Conservation (phyloP, 148 eudicot species). For the Diospyros lotus region DNA sequence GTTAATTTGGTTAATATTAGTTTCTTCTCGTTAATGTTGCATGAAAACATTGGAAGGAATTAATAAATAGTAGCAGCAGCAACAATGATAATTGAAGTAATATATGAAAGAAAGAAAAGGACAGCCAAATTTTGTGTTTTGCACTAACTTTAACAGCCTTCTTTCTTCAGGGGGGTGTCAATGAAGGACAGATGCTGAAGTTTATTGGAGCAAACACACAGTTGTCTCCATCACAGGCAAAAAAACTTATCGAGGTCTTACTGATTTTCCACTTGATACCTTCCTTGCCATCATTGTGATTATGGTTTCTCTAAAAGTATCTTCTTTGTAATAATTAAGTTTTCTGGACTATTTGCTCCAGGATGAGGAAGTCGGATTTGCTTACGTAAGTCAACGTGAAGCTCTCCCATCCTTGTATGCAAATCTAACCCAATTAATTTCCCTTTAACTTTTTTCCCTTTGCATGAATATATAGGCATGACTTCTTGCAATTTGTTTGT, state of each 20-base stretch:
- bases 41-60: neutral
- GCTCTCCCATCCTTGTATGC: slow-evolving; percentile 84
- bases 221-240: slow-evolving; percentile 72
- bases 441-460: slow-evolving; percentile 7
- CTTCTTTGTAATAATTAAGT: slow-evolving; percentile 4
- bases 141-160: neutral
- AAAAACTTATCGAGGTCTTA: slow-evolving; percentile 79
- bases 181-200: slow-evolving; percentile 95
- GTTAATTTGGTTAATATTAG: neutral
- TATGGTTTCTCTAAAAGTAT: neutral
- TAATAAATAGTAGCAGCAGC: neutral
- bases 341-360: slow-evolving; percentile 27
- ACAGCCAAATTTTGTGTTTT: slow-evolving; percentile 1
- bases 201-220: slow-evolving; percentile 86
- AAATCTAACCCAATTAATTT: slow-evolving; percentile 11
- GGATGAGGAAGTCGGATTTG: slow-evolving; percentile 84
- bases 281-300: neutral
- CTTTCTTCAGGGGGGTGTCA: slow-evolving; percentile 74
- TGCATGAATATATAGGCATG: neutral
- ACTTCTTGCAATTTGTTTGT: neutral
- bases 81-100: neutral
- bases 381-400: slow-evolving; percentile 89
- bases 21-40: neutral
- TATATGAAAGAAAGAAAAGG: neutral
- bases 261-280: slow-evolving; percentile 12